These are phyloP conservation scores for Entophlyctis luteolus DNA, from an alignment of 192 early-diverging fungal species.

Conservation along the genomic window DNA sequence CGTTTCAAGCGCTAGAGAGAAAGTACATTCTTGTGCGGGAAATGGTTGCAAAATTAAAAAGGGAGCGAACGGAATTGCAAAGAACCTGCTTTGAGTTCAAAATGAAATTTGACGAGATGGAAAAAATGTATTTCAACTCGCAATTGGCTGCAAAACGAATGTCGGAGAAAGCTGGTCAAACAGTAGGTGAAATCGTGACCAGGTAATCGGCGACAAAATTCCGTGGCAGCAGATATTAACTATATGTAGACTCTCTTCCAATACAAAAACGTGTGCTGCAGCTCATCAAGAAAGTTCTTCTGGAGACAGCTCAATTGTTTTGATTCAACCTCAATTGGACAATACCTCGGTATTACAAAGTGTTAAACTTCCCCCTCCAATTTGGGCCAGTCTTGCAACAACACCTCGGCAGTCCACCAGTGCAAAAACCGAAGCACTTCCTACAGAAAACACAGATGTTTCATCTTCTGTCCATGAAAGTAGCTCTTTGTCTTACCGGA, in stretches of 20 bases:
- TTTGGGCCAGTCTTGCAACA: slow-evolving; percentile 27
- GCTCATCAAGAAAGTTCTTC: background rate
- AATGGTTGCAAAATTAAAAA: slow-evolving; percentile 43
- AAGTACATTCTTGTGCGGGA: slow-evolving; percentile 40
- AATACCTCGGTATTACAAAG: background rate
- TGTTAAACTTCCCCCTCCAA: slow-evolving; percentile 23
- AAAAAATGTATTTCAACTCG: slow-evolving; percentile 29
- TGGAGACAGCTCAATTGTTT: background rate
- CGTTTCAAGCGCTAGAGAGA: slow-evolving; percentile 33
- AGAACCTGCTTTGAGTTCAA: slow-evolving; percentile 33
- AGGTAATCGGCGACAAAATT: no score
- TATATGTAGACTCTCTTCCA: no score
- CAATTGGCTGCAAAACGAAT: slow-evolving; percentile 25
- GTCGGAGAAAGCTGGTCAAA: slow-evolving; percentile 22
- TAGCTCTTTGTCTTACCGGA: background rate
- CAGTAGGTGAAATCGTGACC: slow-evolving; percentile 23
- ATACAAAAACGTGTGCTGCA: no score
- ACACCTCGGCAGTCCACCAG: slow-evolving; percentile 24
- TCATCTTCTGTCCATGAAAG: background rate
- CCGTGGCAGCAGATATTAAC: no score
- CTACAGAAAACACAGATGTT: slow-evolving; percentile 9
- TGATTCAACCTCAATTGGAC: slow-evolving; percentile 1
- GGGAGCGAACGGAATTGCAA: slow-evolving; percentile 37
- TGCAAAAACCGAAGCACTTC: background rate
- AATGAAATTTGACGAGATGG: slow-evolving; percentile 32